Conservation (phyloP, 164 flowering plant species). For the Akebia trifoliata region DNA sequence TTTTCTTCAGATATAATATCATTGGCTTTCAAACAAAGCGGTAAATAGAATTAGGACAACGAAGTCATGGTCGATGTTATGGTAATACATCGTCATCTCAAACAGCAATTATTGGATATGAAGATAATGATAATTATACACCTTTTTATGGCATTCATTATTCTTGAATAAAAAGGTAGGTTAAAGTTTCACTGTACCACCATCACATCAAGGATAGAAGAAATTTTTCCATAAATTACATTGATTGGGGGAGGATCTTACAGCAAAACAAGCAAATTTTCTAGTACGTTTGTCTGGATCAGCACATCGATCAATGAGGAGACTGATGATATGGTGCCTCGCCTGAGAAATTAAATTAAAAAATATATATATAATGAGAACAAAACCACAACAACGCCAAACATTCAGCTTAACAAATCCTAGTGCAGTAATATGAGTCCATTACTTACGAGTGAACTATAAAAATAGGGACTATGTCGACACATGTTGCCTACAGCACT, state of each 20-base stretch:
- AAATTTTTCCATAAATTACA: not conserved
- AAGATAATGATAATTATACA: not conserved
- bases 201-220: not conserved
- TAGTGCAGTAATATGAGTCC: not conserved
- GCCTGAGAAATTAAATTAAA: constrained; percentile 40
- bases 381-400: not conserved
- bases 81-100: not conserved
- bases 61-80: not conserved
- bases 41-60: not conserved
- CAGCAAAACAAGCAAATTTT: constrained; percentile 97
- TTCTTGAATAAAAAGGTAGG: not conserved
- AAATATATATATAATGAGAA: constrained; percentile 2
- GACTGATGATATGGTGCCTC: constrained; percentile 49
- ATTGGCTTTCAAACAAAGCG: not conserved
- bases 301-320: constrained; percentile 79
- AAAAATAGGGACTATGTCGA: constrained; percentile 82
- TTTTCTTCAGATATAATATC: not conserved
- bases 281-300: constrained; percentile 90
- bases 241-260: constrained; percentile 28
- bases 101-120: not conserved
- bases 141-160: not conserved
- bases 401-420: not conserved
- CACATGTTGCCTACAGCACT: constrained; percentile 99
- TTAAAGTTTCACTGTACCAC: not conserved
- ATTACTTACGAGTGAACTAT: constrained; percentile 54